Evolutionary conservation across 495 filamentous ascomycete genomes (phyloP), one percentile per base, ranked within the genome.

Genomic region (Mytilinidion resinicola): DNA sequence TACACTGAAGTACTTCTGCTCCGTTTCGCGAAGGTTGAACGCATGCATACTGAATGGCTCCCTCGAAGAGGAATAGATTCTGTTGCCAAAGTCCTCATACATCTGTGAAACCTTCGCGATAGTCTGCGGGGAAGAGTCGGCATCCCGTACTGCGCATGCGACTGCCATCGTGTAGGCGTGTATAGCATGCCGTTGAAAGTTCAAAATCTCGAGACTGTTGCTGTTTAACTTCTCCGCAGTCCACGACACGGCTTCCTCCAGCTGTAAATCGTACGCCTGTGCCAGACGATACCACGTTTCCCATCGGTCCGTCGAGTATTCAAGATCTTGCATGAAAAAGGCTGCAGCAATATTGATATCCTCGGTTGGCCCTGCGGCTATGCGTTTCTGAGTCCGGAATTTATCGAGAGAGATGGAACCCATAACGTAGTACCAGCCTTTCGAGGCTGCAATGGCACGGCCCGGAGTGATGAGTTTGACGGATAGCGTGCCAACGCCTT

Each of bases 181-280:
- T 61, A 99, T 96, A 4, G 90, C 82, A 62, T 80, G 80, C 30
- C 95, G 81, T 70, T 99, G 91, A 58, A 85, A 76, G 17, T 78
- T 79, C 14, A 88, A 81, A 38, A 98, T 70, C 44, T 95, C 89
- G 7, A 74, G 71, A 44, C 83, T 82, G 60, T 87, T 85, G 67
- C 88, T 91, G 71, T 97, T 96, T 69, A 97, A 84, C 67, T 95
- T 95, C 54, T 99, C 95, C 4, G 93, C 88, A n/a, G 84, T 85
- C 93, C 95, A 97, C 6, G 91, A 85, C 10, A 95, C 87, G 1
- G 86, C 82, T 67, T 99, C 95, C 57, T 99, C 95, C 47, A 97
- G 72, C 67, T 95, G 88, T 21, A 85, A 83, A 68, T 97, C 93
- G 68, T 92, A 95, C 20, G 88, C 87, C 63, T 99, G 93, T 10